Base-by-base conservation (phyloP, 2,329 filamentous ascomycete species). In the Periglandula ipomoeae region DNA sequence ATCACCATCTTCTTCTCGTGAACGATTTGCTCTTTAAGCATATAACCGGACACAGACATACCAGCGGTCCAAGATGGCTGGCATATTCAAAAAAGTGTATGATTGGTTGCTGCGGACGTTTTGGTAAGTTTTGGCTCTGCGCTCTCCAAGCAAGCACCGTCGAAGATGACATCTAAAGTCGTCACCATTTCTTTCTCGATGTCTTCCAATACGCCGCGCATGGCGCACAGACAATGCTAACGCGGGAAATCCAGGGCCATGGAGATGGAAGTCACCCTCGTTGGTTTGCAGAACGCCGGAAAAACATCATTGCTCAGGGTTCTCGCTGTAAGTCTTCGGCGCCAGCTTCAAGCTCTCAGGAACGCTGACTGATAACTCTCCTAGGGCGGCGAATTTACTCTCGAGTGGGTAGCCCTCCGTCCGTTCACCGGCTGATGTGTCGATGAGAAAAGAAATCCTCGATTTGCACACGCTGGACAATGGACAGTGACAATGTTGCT, bases 231-330 rank as follows among this genome's bases (percentile, higher is more conserved):
- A 11, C 30, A 42, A 48, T 53, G 46, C 51, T 62, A 53, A 62
- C 49, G 17, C 41, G 37, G 38, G 19, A 34, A 24, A 46, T 50
- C 53, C 56, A 96, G 91, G 93, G 89, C 91, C 58, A 95, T 90
- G 57, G 93, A 98, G 75, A 96, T 98, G 90, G 93, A 98, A 71
- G 91, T 98, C 65, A 97, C 93, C 59, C 95, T 98, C 85, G 91
- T 98, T 66, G 93, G 93, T 22, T 74, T 98, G 64, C 93, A 98
- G 67, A 97, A 97, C 72, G 93, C 93, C 51, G 93, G 93, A 63
- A 98, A 98, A 74, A 97, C 93, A 35, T 97, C 91, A 53, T 70
- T 98, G 63, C 75, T 98, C 67, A 81, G 90, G 60, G 91, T 97
- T 61, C 78, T 98, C 60, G 90, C 91, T 74, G 93, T 98, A 83